These are phyloP conservation scores for Ceratocystis cubensis DNA, from an alignment of 2,329 filamentous ascomycete species.

Conservation along the genomic window DNA sequence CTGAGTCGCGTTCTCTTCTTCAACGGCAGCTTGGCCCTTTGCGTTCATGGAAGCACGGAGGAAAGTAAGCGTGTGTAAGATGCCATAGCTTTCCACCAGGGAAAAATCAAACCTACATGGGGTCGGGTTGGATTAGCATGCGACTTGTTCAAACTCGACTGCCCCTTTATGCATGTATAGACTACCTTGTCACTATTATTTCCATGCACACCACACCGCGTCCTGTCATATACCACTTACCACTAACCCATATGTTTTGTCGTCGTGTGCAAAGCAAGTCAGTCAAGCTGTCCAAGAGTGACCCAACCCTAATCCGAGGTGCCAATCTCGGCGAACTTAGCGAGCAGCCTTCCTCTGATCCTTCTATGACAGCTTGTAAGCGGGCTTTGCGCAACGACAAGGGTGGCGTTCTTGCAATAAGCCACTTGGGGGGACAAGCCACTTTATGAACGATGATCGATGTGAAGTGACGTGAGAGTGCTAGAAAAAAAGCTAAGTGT, in stretches of 20 bases:
- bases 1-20: not conserved
- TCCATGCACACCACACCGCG: no score
- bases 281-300: not conserved
- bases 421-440: not conserved
- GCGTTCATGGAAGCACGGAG: not conserved
- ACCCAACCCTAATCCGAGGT: not conserved
- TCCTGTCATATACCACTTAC: no score
- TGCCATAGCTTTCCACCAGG: not conserved
- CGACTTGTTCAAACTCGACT: not conserved
- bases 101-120: no score
- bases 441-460: not conserved
- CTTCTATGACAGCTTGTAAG: slow-evolving; percentile 8
- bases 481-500: not conserved
- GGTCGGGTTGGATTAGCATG: not conserved
- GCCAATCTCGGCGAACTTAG: slow-evolving; percentile 10
- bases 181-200: no score
- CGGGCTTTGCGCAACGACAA: not conserved
- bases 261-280: no score
- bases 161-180: slow-evolving; percentile 3
- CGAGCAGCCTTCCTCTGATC: slow-evolving; percentile 11
- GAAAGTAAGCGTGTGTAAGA: not conserved
- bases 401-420: not conserved
- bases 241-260: no score
- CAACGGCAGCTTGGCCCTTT: not conserved
- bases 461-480: not conserved